Base-by-base conservation (phyloP, 1,284 basidiomycete genomes). In the Cerioporus squamosus region DNA sequence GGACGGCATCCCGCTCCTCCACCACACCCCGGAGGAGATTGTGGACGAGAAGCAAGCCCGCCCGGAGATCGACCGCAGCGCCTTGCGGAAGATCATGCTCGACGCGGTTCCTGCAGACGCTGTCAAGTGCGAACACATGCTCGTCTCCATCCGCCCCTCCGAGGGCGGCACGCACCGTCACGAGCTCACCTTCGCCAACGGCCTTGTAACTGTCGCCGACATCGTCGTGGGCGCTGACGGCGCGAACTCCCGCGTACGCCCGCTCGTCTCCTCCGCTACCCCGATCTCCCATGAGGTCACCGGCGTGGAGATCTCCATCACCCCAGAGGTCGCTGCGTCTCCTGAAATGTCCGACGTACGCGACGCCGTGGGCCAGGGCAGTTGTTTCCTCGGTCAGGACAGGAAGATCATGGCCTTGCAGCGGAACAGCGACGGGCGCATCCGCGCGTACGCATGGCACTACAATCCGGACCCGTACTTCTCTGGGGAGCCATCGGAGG, bases 211-310 rank as follows among this genome's bases (percentile, higher is more conserved):
- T 5, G 38, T 53, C 6, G 29, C 17, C 18, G 60, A 59, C 44
- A 10, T 79, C 42, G 66, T 81, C 26, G 67, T 82, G 18, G 81
- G 80, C 15, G 80, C 81, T 12, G 81, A 82, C 53, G 80, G 81
- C 8, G 70, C 78, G 7, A 78, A 76, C 73, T 80, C 78, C 14
- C 68, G 68, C 48, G 70, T 79, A 14, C 75, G 79, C 29, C 66
- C 69, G 3, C 65, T 79, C 29, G 47, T 63, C 17, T 62, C 60
- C 3, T 2, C 44, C 9, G 50, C 53, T 5, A 20, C 22, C 3
- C 53, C 53, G 7, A 33, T 51, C 38, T 62, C 46, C 40, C 40
- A 46, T 40, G 61, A 57, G 2, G 18, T 62, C 38, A 53, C 43
- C 1, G 57, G 60, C 20, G 51, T 44, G 1, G 61, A 62, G 44